Percentiles rank a stretch among this genome's conserved stretches.
Conservation (phyloP, 2,329 filamentous ascomycete species). For the Ophiostoma sp. region DNA sequence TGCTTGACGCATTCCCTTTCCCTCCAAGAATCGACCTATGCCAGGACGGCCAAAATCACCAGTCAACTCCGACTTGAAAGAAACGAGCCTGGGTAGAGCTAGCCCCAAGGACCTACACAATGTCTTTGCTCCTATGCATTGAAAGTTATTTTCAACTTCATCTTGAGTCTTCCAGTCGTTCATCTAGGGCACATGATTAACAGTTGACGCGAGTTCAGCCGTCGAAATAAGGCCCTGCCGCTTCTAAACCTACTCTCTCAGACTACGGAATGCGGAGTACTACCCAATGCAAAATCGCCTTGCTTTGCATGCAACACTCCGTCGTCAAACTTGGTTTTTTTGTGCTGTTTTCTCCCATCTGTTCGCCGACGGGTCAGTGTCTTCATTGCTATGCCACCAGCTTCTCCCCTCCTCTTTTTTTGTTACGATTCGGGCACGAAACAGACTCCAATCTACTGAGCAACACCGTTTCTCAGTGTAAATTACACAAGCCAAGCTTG, state of each 20-base stretch:
- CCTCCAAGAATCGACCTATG: too few species aligned
- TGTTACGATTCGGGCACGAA: background rate
- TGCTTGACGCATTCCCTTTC: too few species aligned
- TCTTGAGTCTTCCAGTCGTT: too few species aligned
- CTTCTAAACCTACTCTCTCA: background rate
- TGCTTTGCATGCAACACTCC: background rate
- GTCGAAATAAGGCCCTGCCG: background rate
- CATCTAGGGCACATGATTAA: slow-evolving; percentile 22
- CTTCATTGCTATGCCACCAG: background rate
- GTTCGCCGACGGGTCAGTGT: background rate
- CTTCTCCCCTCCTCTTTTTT: background rate
- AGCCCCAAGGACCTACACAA: too few species aligned
- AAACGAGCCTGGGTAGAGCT: too few species aligned
- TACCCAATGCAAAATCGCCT: background rate
- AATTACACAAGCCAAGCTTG: background rate
- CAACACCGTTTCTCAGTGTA: background rate
- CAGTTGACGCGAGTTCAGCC: slow-evolving; percentile 22
- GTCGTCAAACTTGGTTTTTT: background rate
- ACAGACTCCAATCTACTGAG: background rate
- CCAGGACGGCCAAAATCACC: too few species aligned
- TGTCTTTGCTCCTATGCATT: too few species aligned
- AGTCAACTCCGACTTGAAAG: too few species aligned
- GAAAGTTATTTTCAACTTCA: too few species aligned
- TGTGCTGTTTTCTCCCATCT: background rate
- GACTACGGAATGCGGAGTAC: background rate